Percentiles rank a stretch among this genome's conserved stretches.
These are phyloP conservation scores for Cyclospora cayetanensis DNA, from an alignment of 169 alveolate species.

Conservation along the genomic window DNA sequence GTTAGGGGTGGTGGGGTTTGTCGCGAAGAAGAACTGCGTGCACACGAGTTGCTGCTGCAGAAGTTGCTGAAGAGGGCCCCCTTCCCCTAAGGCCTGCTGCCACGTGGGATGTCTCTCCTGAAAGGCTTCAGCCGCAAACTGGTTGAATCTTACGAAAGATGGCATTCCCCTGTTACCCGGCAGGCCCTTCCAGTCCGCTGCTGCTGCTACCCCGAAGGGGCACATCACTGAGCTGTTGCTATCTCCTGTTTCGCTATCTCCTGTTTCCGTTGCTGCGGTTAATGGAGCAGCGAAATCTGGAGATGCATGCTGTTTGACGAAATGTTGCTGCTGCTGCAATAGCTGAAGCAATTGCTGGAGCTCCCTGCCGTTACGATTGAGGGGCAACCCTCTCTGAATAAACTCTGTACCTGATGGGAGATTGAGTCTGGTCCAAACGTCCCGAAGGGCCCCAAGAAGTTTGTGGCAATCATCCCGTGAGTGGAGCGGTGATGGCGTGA, in stretches of 20 bases:
- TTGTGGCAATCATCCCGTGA: slow-evolving; percentile 81
- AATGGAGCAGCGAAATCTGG: too few species aligned
- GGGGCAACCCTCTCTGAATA: background rate
- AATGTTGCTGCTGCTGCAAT: background rate
- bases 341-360: background rate
- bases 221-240: background rate
- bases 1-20: background rate
- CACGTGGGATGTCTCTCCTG: background rate
- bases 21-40: background rate
- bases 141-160: background rate
- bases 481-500: slow-evolving; percentile 90
- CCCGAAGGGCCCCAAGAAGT: slow-evolving; percentile 71
- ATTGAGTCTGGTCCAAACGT: background rate
- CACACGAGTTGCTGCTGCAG: background rate
- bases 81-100: background rate
- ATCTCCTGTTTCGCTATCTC: background rate
- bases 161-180: too few species aligned
- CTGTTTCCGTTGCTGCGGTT: background rate
- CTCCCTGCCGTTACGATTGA: background rate
- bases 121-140: background rate
- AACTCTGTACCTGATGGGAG: background rate
- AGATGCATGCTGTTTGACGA: background rate
- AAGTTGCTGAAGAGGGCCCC: background rate
- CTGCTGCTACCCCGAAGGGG: background rate
- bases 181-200: background rate